Percentiles rank a stretch among this genome's conserved stretches.
Evolutionary conservation across 495 filamentous ascomycete genomes (phyloP).

Genomic region (Xylaria bambusicola): DNA sequence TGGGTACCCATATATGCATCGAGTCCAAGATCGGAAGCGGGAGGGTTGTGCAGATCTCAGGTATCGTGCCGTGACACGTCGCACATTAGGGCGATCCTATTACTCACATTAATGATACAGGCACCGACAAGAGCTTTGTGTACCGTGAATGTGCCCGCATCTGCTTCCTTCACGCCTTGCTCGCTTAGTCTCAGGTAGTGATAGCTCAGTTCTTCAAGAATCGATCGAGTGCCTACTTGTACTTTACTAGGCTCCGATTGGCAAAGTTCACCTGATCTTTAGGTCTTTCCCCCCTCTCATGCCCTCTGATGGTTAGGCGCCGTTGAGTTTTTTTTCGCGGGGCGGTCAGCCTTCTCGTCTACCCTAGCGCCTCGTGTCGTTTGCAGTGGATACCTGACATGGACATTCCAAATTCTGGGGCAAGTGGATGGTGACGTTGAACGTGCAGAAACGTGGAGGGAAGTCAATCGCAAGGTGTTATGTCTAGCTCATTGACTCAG

Average conservation of each 20-base stretch:
- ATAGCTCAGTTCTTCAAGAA: not conserved
- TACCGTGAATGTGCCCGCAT: not conserved
- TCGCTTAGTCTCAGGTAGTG: not conserved
- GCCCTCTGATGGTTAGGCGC: not conserved
- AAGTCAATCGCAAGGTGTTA: not conserved
- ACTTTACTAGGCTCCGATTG: not conserved
- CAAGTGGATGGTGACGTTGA: conserved; percentile 1
- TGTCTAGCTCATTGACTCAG: not conserved
- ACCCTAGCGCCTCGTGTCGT: conserved; percentile 3
- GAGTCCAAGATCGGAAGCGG: conserved; percentile 6
- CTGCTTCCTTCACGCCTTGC: not conserved
- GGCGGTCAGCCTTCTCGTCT: conserved; percentile 7
- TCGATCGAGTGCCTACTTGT: not conserved
- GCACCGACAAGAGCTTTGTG: not conserved
- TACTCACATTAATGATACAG: not conserved
- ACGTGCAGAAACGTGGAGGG: not conserved
- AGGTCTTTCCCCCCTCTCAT: not conserved
- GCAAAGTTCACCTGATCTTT: not conserved
- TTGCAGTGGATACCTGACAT: not conserved
- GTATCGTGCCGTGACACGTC: conserved; percentile 15
- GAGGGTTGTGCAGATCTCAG: conserved; percentile 6
- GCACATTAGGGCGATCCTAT: conserved; percentile 9
- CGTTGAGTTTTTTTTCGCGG: not conserved
- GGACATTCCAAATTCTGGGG: not conserved
- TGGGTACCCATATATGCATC: not conserved